Conservation (phyloP, 1,284 basidiomycete genomes). For the Phellopilus nigrolimitatus region DNA sequence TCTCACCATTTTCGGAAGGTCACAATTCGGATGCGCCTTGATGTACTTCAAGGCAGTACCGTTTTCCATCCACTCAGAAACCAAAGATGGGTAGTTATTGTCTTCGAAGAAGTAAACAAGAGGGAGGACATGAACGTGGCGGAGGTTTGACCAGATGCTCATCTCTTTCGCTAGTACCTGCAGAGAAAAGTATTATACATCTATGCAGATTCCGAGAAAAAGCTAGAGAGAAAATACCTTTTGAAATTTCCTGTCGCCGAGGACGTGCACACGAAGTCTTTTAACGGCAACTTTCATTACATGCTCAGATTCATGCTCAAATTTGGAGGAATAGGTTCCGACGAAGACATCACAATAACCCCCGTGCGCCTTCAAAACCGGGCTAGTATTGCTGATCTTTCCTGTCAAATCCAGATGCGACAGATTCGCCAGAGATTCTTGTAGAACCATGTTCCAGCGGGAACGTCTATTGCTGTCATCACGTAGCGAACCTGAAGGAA, state of each 20-base stretch:
- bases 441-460: too few relatives aligned
- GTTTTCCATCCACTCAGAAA: conserved; percentile 16
- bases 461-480: too few relatives aligned
- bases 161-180: conserved; percentile 10
- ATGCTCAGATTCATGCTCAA: neutral
- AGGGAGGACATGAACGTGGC: conserved; percentile 10
- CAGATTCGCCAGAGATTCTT: neutral
- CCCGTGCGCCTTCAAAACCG: neutral
- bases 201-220: neutral
- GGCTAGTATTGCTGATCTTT: neutral
- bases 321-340: neutral
- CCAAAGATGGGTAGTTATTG: conserved; percentile 8
- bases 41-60: conserved; percentile 9
- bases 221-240: conserved; percentile 1
- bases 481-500: too few relatives aligned
- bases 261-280: conserved; percentile 4
- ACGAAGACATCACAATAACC: neutral
- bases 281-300: neutral
- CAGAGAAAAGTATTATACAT: neutral
- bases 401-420: neutral
- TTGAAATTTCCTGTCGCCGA: conserved; percentile 4
- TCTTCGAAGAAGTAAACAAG: conserved; percentile 3
- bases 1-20: neutral
- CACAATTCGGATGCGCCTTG: neutral
- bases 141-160: conserved; percentile 13